Percentiles rank a stretch among this genome's conserved stretches.
phyloP scores from a whole-genome alignment of 805 yeast genomes.

The Candida piceae region DNA sequence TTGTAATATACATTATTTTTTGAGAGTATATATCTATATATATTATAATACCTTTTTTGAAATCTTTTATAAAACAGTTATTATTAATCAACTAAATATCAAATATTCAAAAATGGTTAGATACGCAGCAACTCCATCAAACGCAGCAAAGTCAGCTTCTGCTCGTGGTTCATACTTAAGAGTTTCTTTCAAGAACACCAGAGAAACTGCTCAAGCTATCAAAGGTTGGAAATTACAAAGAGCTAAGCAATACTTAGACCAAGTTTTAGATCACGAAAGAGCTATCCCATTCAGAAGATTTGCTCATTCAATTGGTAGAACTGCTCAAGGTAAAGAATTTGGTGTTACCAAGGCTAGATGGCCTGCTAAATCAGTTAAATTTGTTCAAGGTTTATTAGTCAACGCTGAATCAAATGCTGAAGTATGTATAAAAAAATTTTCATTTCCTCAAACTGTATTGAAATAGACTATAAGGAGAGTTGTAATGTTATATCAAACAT shows the following conservation, averaged over 20 bases:
- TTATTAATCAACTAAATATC: not conserved
- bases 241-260: constrained; percentile 94
- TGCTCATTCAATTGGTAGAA: constrained; percentile 95
- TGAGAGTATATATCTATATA: too few relatives aligned
- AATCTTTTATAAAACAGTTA: too few relatives aligned
- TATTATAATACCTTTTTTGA: too few relatives aligned
- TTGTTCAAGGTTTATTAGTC: constrained; percentile 87
- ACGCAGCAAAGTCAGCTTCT: constrained; percentile 99
- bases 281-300: constrained; percentile 99
- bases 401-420: constrained; percentile 99
- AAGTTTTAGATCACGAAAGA: constrained; percentile 96
- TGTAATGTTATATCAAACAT: too few relatives aligned
- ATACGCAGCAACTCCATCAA: constrained; percentile 98
- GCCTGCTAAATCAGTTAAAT: constrained; percentile 98
- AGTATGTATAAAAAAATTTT: constrained; percentile 33
- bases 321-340: constrained; percentile 99
- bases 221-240: constrained; percentile 95
- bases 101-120: constrained; percentile 72
- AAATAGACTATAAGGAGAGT: too few relatives aligned
- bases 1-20: too few relatives aligned
- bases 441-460: too few relatives aligned
- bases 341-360: constrained; percentile 99
- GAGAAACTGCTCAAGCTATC: constrained; percentile 98
- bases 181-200: constrained; percentile 99
- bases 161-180: constrained; percentile 99